Conservation (phyloP, 1,284 basidiomycete species). For the Pseudozyma pruni region DNA sequence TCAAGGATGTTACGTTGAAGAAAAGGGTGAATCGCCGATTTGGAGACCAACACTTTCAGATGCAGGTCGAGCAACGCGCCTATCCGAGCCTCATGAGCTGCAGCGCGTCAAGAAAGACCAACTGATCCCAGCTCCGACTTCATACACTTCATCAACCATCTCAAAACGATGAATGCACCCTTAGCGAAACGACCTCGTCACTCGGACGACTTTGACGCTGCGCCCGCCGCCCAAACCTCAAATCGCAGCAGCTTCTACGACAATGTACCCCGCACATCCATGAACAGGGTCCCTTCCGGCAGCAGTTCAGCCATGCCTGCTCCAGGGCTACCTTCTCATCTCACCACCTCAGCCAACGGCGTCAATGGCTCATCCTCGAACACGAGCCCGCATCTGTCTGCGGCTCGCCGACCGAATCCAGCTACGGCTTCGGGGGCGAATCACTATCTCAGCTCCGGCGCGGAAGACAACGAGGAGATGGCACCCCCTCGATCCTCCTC, state of each 20-base stretch:
- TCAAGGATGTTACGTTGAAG: too few species aligned
- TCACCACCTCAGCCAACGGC: constrained; percentile 1
- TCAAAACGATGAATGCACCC: constrained; percentile 9
- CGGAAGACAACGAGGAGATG: constrained; percentile 35
- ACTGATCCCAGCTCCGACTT: too few species aligned
- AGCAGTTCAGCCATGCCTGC: background rate
- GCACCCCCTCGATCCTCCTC: constrained; percentile 16
- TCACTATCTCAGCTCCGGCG: constrained; percentile 16
- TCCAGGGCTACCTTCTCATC: constrained; percentile 1
- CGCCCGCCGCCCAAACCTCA: background rate
- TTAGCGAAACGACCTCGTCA: constrained; percentile 26
- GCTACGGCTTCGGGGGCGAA: too few species aligned
- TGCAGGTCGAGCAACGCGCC: background rate
- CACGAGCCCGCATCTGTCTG: constrained; percentile 12
- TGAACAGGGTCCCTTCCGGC: constrained; percentile 15
- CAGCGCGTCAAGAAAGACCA: too few species aligned
- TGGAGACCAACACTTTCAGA: constrained; percentile 9
- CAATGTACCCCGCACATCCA: constrained; percentile 24
- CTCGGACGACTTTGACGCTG: constrained; percentile 18
- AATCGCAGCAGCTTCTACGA: constrained; percentile 15
- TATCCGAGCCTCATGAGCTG: too few species aligned
- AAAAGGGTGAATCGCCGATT: background rate
- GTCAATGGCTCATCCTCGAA: constrained; percentile 3
- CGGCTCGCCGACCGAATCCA: too few species aligned
- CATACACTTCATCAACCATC: background rate